Base-by-base conservation (phyloP, 257 asterid species). In the Solanum rostratum region DNA sequence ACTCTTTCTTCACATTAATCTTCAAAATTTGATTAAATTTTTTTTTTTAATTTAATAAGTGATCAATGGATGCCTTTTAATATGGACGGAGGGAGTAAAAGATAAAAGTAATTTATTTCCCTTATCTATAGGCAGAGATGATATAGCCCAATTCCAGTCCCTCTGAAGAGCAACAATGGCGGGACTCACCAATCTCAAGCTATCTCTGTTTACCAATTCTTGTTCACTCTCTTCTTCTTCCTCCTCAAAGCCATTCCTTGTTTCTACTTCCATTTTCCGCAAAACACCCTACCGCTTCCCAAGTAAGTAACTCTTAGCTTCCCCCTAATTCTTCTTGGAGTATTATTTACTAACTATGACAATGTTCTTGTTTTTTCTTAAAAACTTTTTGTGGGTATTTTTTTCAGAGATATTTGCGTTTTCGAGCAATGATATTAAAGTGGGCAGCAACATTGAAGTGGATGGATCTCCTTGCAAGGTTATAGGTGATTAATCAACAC, bases 381-480 rank as follows among this genome's bases (percentile, higher is more conserved):
- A 27, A 27, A 76, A 50, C 0, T 5, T 50, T 71, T 24, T 76
- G 16, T 76, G 62, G 62, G 45, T 76, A 18, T 22, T 24, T 60
- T 57, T 9, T 18, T 10, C 90, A 96, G 98, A 80, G 87, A 90
- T 95, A 78, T 91, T 52, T 88, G 98, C 98, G 3, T 62, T 92
- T 60, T 90, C 98, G 12, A 97, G 99, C 90, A 97, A 97, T 86
- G 99, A 97, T 76, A 94, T 97, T 53, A 95, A 97, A 90, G 97
- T 97, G 15, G 98, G 98, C 84, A 90, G 91, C 92, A 95, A 88
- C 90, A 91, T 97, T 86, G 98, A 97, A 90, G 98, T 95, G 49
- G 99, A 95, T 63, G 98, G 98, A 59, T 82, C 76, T 86, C 99
- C 98, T 81, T 95, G 99, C 96, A 94, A 84, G 88, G 98, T 97